A percentile compares a stretch with the other conserved stretches of the same genome.
These are phyloP conservation scores for Penicillium verrucosum DNA, from an alignment of 2,329 filamentous ascomycete species.

Conservation along the genomic window DNA sequence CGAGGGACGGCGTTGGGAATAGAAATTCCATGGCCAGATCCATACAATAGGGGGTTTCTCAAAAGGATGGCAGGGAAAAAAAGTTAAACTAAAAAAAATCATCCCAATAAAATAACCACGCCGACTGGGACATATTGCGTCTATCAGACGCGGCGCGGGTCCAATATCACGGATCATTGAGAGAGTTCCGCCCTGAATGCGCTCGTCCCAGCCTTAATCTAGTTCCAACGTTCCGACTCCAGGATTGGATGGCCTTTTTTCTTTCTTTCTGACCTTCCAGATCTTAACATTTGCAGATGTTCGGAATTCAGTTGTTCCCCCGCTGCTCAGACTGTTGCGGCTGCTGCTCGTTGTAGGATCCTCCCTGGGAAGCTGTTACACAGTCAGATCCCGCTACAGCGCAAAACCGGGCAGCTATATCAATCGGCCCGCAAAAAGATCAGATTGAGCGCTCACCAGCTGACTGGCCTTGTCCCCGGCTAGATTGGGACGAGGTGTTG, in stretches of 20 bases:
- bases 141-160: conserved; percentile 11
- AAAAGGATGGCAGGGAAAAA: conserved; percentile 1
- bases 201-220: neutral
- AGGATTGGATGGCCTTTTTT: neutral
- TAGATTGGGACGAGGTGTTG: conserved; percentile 5
- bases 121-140: conserved; percentile 6
- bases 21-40: neutral
- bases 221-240: neutral
- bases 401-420: conserved; percentile 5
- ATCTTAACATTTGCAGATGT: neutral
- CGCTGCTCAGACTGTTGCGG: conserved; percentile 9
- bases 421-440: conserved; percentile 10
- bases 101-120: conserved; percentile 2
- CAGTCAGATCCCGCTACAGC: conserved; percentile 13
- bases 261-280: neutral
- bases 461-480: conserved; percentile 15
- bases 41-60: conserved; percentile 9
- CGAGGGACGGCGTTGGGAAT: conserved; percentile 1
- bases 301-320: conserved; percentile 9
- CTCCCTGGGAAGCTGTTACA: conserved; percentile 14
- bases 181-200: neutral
- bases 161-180: conserved; percentile 4
- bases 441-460: conserved; percentile 24
- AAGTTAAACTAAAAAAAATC: neutral
- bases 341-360: conserved; percentile 7